phyloP scores from a whole-genome alignment of 176 grass and related monocot genomes.

The Oryza coarctata region DNA sequence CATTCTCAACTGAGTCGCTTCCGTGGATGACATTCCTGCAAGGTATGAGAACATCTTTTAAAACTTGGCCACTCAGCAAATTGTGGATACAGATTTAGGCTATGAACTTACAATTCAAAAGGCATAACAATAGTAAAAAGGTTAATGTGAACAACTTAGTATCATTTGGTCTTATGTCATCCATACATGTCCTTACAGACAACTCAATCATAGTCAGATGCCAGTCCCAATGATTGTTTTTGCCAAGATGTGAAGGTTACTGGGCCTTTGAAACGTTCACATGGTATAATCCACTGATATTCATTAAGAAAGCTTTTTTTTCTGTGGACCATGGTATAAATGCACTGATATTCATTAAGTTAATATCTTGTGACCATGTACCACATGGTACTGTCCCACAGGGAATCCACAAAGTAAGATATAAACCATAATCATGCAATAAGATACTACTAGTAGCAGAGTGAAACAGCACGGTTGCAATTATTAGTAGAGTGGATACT shows the following conservation, averaged over 20 bases:
- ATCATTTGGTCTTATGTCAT: not conserved
- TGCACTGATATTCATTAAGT: too few species aligned
- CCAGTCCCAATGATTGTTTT: not conserved
- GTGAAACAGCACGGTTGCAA: not conserved
- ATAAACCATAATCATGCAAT: not conserved
- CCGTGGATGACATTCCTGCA: conserved; percentile 95
- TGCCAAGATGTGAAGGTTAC: not conserved
- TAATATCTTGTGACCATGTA: not conserved
- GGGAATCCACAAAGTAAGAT: not conserved
- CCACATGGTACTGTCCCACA: not conserved
- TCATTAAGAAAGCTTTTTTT: not conserved
- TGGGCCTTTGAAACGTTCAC: not conserved
- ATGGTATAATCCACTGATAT: not conserved
- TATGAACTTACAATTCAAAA: not conserved
- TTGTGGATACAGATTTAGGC: not conserved
- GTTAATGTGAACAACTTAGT: too few species aligned
- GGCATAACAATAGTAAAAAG: not conserved
- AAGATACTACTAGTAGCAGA: not conserved
- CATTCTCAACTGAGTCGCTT: conserved; percentile 86
- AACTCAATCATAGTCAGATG: not conserved
- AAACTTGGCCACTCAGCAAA: not conserved
- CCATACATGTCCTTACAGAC: too few species aligned
- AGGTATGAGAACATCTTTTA: not conserved
- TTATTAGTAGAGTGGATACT: not conserved
- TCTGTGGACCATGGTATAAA: not conserved